Evolutionary conservation across 2,329 filamentous ascomycete genomes (phyloP).

Genomic region (Penicillium sp.): DNA sequence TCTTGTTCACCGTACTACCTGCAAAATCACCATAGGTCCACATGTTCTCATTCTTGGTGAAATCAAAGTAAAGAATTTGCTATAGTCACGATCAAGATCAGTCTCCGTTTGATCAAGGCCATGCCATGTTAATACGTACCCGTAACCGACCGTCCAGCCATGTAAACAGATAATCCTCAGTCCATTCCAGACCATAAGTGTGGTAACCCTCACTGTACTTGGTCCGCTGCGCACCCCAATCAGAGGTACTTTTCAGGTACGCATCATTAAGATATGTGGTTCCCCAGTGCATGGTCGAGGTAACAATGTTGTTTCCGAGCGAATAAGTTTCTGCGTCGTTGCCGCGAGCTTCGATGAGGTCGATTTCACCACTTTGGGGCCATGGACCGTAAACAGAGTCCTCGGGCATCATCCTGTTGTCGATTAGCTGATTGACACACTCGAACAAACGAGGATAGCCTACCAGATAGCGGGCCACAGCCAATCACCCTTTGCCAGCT

Average conservation of each 20-base stretch:
- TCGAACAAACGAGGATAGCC: constrained; percentile 25
- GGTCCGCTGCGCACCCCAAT: constrained; percentile 9
- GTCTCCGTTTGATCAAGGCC: neutral
- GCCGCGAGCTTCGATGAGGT: constrained; percentile 53
- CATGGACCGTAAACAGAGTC: constrained; percentile 50
- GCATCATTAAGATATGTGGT: constrained; percentile 8
- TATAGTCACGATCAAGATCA: constrained; percentile 25
- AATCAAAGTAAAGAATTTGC: constrained; percentile 29
- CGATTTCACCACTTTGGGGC: constrained; percentile 55
- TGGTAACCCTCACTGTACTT: constrained; percentile 40
- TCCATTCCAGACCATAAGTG: constrained; percentile 56
- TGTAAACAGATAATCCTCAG: constrained; percentile 53
- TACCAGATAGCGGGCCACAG: constrained; percentile 52
- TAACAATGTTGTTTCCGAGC: constrained; percentile 44
- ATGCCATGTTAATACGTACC: neutral
- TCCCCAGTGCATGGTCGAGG: constrained; percentile 33
- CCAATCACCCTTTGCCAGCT: constrained; percentile 56
- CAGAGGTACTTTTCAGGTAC: constrained; percentile 2
- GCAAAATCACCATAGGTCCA: constrained; percentile 45
- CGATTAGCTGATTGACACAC: constrained; percentile 1
- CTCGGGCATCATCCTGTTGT: constrained; percentile 51
- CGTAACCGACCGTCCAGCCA: constrained; percentile 46
- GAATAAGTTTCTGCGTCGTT: constrained; percentile 42
- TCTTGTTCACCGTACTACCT: constrained; percentile 42
- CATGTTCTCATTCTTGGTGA: constrained; percentile 29